Evolutionary conservation across 177 flowering plant species (phyloP).

Genomic region (Vitis hybrid): DNA sequence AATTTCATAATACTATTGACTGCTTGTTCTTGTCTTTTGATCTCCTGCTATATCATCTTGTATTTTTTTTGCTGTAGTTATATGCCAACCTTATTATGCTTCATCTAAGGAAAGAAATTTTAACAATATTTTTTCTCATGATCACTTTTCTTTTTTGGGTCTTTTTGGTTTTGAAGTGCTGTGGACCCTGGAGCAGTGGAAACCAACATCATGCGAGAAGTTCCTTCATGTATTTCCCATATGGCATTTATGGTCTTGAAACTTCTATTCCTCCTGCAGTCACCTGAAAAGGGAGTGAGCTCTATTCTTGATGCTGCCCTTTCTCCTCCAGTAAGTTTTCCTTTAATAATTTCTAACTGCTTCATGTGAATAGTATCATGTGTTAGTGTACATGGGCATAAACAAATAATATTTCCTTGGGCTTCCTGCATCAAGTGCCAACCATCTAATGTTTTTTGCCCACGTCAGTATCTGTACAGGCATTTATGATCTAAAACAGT

Average conservation of each 20-base stretch:
- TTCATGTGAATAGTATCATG: background rate
- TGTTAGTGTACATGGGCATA: too few species aligned
- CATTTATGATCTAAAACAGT: too few species aligned
- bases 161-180: constrained; percentile 46
- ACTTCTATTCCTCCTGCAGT: constrained; percentile 60
- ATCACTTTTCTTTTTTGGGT: background rate
- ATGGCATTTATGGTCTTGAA: constrained; percentile 49
- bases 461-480: too few species aligned
- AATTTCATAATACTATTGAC: background rate
- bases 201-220: constrained; percentile 86
- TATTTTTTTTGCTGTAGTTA: background rate
- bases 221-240: constrained; percentile 50
- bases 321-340: constrained; percentile 70
- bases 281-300: constrained; percentile 56
- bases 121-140: background rate
- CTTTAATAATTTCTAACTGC: background rate
- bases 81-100: background rate
- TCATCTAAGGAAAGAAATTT: background rate
- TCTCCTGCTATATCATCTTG: background rate
- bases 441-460: too few species aligned
- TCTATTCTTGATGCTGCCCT: constrained; percentile 90
- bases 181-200: constrained; percentile 85
- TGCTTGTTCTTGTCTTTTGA: background rate
- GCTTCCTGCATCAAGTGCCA: too few species aligned
- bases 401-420: too few species aligned